A percentile compares a stretch with the other conserved stretches of the same genome.
Conservation (phyloP, 2,329 filamentous ascomycete species). For the Metarhizium anisopliae region DNA sequence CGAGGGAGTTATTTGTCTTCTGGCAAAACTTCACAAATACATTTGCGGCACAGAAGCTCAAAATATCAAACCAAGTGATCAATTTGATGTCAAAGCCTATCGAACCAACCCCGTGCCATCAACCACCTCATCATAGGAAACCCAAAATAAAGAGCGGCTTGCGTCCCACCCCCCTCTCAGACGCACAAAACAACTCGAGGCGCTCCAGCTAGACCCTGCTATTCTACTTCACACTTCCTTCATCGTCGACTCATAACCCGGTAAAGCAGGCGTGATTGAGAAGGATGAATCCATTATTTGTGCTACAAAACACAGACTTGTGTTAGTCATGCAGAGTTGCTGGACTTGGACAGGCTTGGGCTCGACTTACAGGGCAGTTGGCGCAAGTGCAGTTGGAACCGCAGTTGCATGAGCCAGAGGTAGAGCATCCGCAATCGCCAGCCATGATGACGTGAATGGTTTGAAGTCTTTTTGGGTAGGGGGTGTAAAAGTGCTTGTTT, state of each 20-base stretch:
- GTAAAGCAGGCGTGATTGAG: background rate
- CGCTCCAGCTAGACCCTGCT: background rate
- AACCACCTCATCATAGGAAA: background rate
- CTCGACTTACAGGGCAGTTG: constrained; percentile 32
- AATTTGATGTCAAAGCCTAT: background rate
- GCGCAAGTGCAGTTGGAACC: constrained; percentile 32
- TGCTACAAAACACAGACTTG: constrained; percentile 5
- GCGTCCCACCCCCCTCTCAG: background rate
- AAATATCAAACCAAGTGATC: background rate
- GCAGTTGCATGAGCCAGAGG: constrained; percentile 32
- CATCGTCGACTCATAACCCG: background rate
- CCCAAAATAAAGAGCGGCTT: background rate
- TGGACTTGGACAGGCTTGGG: background rate
- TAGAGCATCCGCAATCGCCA: constrained; percentile 30
- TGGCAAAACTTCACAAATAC: no score
- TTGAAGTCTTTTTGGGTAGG: constrained; percentile 5
- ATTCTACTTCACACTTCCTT: background rate
- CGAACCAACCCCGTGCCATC: background rate
- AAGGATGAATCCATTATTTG: constrained; percentile 7
- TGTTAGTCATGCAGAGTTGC: background rate
- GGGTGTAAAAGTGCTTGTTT: background rate
- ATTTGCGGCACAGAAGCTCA: no score
- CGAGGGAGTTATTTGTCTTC: no score
- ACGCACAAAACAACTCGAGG: background rate
- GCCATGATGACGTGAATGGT: constrained; percentile 24